Conservation (phyloP, 805 yeast genomes). For the Myxozyma udenii region DNA sequence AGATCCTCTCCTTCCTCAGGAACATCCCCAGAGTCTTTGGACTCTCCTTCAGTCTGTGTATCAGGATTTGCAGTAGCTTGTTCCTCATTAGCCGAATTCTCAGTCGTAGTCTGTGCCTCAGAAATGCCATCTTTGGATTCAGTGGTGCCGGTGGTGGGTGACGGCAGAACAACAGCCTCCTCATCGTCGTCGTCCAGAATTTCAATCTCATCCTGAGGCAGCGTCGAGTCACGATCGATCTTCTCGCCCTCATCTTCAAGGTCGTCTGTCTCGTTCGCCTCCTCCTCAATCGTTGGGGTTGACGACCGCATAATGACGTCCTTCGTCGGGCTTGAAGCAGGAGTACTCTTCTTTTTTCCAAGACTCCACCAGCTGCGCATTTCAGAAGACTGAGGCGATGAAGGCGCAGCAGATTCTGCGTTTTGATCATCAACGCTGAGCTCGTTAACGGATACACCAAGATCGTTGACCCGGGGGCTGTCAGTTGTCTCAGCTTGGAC, state of each 20-base stretch:
- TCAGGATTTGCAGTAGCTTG: neutral
- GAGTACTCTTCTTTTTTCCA: conserved; percentile 15
- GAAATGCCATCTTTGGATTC: conserved; percentile 1
- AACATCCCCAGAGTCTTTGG: conserved; percentile 10
- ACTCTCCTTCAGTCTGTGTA: conserved; percentile 29
- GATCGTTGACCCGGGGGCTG: conserved; percentile 4
- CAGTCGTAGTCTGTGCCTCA: conserved; percentile 7
- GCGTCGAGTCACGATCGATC: conserved; percentile 8
- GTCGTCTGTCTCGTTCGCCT: conserved; percentile 8
- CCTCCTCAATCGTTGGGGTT: conserved; percentile 17
- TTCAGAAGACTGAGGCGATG: conserved; percentile 14
- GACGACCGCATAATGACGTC: conserved; percentile 8
- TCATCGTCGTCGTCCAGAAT: conserved; percentile 2
- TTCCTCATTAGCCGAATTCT: neutral
- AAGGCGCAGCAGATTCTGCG: neutral
- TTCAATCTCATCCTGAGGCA: neutral
- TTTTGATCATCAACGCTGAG: conserved; percentile 15
- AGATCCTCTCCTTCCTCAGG: conserved; percentile 39
- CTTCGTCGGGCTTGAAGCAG: conserved; percentile 12
- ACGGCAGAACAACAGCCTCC: conserved; percentile 7
- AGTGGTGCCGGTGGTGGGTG: neutral
- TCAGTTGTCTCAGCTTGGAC: conserved; percentile 1
- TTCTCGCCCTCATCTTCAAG: conserved; percentile 14
- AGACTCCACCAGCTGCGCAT: conserved; percentile 27
- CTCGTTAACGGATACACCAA: conserved; percentile 15